Evolutionary conservation across 352 stramenopile genomes (phyloP).

Genomic region (Thalassiosira mediterranea): DNA sequence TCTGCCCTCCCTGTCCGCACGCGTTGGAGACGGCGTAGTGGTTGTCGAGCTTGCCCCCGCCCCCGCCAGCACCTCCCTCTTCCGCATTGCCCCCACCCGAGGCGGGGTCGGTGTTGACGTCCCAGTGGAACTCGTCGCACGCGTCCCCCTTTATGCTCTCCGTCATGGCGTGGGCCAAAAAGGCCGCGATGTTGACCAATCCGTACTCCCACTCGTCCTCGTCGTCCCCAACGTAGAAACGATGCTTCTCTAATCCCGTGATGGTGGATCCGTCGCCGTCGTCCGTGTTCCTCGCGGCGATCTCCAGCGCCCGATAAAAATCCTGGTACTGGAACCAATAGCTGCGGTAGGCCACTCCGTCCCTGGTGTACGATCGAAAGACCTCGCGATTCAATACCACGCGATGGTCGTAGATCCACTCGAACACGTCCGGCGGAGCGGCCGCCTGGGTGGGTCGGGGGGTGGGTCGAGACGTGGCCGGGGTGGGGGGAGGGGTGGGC

Average conservation of each 20-base stretch:
- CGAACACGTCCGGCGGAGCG: conserved; percentile 7
- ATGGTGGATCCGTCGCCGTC: neutral
- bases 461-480: neutral
- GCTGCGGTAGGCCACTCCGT: conserved; percentile 22
- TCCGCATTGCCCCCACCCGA: neutral
- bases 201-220: conserved; percentile 42
- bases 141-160: conserved; percentile 50
- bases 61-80: neutral
- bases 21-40: conserved; percentile 43
- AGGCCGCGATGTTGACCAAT: conserved; percentile 41
- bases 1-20: conserved; percentile 33
- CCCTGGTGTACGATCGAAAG: conserved; percentile 26
- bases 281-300: conserved; percentile 4
- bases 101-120: conserved; percentile 30
- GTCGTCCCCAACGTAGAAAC: conserved; percentile 34
- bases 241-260: conserved; percentile 22
- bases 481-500: neutral
- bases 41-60: neutral
- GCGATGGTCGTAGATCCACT: conserved; percentile 4
- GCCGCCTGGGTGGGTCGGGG: neutral
- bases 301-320: conserved; percentile 26
- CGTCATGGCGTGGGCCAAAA: conserved; percentile 46
- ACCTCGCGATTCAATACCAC: conserved; percentile 5
- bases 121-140: conserved; percentile 58
- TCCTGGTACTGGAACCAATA: conserved; percentile 50